Base-by-base conservation (phyloP, 1,139 yeast genomes). In the Taiozyma sp. region DNA sequence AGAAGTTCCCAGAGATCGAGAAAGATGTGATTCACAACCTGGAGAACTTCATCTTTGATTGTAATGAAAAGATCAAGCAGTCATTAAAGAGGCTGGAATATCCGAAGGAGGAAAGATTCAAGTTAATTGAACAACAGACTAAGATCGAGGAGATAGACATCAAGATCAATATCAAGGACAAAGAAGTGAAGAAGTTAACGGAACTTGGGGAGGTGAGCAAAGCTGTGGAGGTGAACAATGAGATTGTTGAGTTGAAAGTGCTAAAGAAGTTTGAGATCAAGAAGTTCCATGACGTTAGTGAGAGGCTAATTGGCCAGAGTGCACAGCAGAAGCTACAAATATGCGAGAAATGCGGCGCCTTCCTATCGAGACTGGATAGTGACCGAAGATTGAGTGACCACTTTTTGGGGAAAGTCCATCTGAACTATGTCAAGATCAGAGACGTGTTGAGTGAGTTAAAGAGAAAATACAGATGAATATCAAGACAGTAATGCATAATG, bases 371-470 rank as follows among this genome's bases (percentile, higher is more conserved):
- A 53, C 72, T 90, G 51, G 99, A 93, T 66, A 88, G 87, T 55
- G 98, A 91, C 66, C 74, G 93, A 62, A 76, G 98, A 57, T 73
- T 93, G 58, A 96, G 95, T 0, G 97, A 89, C 62, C 99, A 93
- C 68, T 90, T 89, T 64, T 71, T 85, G 39, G 99, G 99, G 6
- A 90, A 88, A 60, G 80, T 88, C 50, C 98, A 91, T 68, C 67
- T 87, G 58, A 93, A 90, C 0, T 89, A 84, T 66, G 91, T 85
- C 3, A 81, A 77, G 49, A 83, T 91, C 83, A 74, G 96, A 61
- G 72, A 75, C 48, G 81, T 79, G n/a, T 76, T 83, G 53, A 75
- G 74, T 26, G 83, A 76, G 37, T 63, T 83, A 58, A 67, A 64
- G 48, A 65, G 64, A 43, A 69, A 68, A 49, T 65, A 68, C 49